These are phyloP conservation scores for Trichoderma polysporum DNA, from an alignment of 2,329 filamentous ascomycete species.

Conservation along the genomic window DNA sequence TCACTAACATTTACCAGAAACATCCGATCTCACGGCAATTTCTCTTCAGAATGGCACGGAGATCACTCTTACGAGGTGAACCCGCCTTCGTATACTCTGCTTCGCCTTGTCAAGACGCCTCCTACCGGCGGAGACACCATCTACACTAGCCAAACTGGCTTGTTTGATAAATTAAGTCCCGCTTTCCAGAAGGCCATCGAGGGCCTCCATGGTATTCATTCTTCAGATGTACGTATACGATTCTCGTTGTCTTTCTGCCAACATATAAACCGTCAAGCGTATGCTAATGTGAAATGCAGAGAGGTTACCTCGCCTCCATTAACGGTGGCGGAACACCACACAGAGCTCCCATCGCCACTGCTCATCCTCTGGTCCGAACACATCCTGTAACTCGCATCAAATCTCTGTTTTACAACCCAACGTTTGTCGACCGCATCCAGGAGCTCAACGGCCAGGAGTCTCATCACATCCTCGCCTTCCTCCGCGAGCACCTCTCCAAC, in stretches of 20 bases:
- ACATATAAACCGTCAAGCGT: too few relatives aligned
- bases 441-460: constrained; percentile 20
- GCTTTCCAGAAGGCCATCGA: constrained; percentile 19
- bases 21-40: constrained; percentile 15
- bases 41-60: constrained; percentile 15
- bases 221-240: constrained; percentile 12
- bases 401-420: constrained; percentile 18
- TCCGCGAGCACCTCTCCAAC: constrained; percentile 20
- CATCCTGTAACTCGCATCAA: constrained; percentile 21
- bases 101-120: constrained; percentile 18
- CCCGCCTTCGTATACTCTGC: constrained; percentile 18
- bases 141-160: constrained; percentile 16
- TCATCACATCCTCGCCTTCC: constrained; percentile 20
- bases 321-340: constrained; percentile 21
- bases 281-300: too few relatives aligned
- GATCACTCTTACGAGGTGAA: constrained; percentile 20
- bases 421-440: constrained; percentile 18
- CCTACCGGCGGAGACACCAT: constrained; percentile 20
- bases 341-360: constrained; percentile 18
- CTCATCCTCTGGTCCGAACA: constrained; percentile 19
- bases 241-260: not conserved
- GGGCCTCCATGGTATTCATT: constrained; percentile 17
- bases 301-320: constrained; percentile 18
- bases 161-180: constrained; percentile 19
- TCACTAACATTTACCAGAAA: not conserved